phyloP scores from a whole-genome alignment of 2,329 filamentous ascomycete species.

The Fusarium tuaranense region DNA sequence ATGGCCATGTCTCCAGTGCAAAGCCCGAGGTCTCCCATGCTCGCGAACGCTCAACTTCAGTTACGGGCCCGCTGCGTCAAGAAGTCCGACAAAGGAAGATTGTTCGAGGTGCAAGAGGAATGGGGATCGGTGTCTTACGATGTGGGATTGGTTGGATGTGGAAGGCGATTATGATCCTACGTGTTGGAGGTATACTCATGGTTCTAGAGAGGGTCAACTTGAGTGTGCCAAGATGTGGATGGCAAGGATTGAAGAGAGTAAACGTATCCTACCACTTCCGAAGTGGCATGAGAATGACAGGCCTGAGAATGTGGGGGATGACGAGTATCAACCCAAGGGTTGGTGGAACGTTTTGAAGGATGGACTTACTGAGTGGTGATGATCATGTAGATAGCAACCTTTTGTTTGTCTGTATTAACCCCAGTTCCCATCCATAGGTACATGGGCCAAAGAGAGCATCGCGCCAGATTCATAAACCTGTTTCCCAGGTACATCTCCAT shows the following conservation, averaged over 20 bases:
- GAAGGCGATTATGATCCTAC: conserved; percentile 54
- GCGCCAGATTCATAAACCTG: background rate
- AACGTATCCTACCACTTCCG: conserved; percentile 12
- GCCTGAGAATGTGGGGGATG: background rate
- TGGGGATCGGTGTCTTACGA: conserved; percentile 44
- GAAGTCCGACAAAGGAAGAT: background rate
- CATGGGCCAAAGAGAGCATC: conserved; percentile 3
- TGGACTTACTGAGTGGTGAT: conserved; percentile 5
- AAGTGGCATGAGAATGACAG: conserved; percentile 31
- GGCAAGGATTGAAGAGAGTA: background rate
- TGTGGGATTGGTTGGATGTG: conserved; percentile 61
- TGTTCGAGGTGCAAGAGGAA: conserved; percentile 42
- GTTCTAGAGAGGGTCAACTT: background rate
- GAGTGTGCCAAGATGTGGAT: conserved; percentile 12
- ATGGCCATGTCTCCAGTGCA: conserved; percentile 42
- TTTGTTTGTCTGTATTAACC: background rate
- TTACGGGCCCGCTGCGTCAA: background rate
- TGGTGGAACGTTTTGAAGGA: conserved; percentile 33
- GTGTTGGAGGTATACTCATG: conserved; percentile 10
- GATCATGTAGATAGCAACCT: background rate
- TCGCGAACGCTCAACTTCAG: conserved; percentile 27
- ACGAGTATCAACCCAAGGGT: conserved; percentile 3
- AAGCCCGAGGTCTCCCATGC: conserved; percentile 36
- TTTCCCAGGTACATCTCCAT: conserved; percentile 1
- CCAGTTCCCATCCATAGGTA: background rate